A percentile compares a stretch with the other conserved stretches of the same genome.
Conservation (phyloP, 495 filamentous ascomycete genomes). For the Hypoxylon intermedium region DNA sequence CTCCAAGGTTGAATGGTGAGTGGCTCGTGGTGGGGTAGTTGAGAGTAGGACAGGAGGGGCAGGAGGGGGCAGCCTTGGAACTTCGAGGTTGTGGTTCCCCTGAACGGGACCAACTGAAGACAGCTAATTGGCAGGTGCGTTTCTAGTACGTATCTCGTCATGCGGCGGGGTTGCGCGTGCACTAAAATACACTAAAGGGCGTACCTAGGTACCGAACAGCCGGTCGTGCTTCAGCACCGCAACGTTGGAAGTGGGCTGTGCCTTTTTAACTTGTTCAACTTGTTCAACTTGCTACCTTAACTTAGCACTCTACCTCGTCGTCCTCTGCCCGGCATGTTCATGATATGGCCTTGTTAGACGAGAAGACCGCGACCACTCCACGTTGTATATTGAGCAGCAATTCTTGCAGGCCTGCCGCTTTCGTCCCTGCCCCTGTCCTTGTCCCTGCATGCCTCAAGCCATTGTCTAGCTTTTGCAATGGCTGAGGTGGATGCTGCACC, state of each 20-base stretch:
- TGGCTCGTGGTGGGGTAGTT: slow-evolving; percentile 19
- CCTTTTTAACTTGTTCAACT: too few relatives aligned
- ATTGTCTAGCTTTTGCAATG: slow-evolving; percentile 57
- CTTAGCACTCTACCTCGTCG: too few relatives aligned
- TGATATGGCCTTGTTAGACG: slow-evolving; percentile 40
- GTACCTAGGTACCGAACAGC: too few relatives aligned
- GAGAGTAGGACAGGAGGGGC: neutral
- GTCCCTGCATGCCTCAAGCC: slow-evolving; percentile 31
- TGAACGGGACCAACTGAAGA: too few relatives aligned
- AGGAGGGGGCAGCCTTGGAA: neutral
- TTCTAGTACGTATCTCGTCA: neutral
- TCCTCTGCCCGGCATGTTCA: too few relatives aligned
- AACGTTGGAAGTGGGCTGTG: too few relatives aligned
- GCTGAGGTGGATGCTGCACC: slow-evolving; percentile 76
- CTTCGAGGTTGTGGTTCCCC: neutral
- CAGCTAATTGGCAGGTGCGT: too few relatives aligned
- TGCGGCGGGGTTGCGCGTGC: slow-evolving; percentile 21
- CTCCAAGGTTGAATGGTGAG: neutral
- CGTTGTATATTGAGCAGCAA: slow-evolving; percentile 11
- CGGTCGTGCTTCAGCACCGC: too few relatives aligned
- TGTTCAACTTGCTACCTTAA: too few relatives aligned
- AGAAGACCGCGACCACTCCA: slow-evolving; percentile 15
- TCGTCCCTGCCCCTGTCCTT: neutral
- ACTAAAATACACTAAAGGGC: slow-evolving; percentile 15
- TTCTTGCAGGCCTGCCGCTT: slow-evolving; percentile 6